phyloP scores from a whole-genome alignment of 140 eudicot species.

The Stevia rebaudiana region DNA sequence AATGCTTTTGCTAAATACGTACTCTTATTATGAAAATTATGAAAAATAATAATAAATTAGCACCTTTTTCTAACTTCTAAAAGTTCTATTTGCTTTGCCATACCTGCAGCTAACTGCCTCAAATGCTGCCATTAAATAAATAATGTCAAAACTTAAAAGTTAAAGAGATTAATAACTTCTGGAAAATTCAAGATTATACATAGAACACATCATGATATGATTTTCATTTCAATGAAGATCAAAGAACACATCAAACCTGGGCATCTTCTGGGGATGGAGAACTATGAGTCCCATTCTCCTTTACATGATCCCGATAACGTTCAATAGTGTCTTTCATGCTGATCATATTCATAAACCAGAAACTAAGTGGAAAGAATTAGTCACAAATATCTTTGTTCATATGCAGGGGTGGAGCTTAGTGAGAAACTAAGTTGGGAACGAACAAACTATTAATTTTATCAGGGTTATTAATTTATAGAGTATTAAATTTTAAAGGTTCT shows the following conservation, averaged over 20 bases:
- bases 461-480: no score
- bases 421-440: no score
- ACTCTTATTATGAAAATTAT: neutral
- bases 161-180: no score
- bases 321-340: slow-evolving; percentile 58
- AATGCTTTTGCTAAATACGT: neutral
- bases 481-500: no score
- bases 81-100: slow-evolving; percentile 62
- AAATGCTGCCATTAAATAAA: slow-evolving; percentile 40
- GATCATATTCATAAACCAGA: slow-evolving; percentile 23
- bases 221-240: no score
- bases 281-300: slow-evolving; percentile 33
- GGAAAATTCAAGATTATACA: no score
- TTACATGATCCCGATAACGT: slow-evolving; percentile 40
- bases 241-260: slow-evolving; percentile 39
- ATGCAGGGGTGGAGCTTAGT: no score
- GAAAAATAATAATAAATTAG: no score
- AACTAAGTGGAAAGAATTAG: neutral
- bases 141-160: neutral
- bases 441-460: no score
- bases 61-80: slow-evolving; percentile 70
- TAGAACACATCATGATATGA: no score
- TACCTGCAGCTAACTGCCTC: slow-evolving; percentile 52
- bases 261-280: slow-evolving; percentile 36
- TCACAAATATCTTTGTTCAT: neutral